Percentiles rank a stretch among this genome's conserved stretches.
Conservation (phyloP, 192 early-diverging fungal genomes). For the Coemansia guatemalensis region DNA sequence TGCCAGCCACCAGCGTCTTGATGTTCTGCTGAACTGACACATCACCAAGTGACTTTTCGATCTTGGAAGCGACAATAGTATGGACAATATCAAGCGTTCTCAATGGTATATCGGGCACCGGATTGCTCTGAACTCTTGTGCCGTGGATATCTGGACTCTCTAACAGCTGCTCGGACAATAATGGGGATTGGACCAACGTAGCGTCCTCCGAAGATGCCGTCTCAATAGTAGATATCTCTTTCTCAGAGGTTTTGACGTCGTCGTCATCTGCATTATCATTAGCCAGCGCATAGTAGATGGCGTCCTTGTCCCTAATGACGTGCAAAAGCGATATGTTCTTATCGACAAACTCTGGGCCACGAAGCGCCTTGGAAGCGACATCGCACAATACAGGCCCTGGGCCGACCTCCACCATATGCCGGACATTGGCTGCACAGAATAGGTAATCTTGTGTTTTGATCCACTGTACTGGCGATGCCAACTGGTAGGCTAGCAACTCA, state of each 20-base stretch:
- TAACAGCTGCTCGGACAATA: not conserved
- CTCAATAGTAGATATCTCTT: not conserved
- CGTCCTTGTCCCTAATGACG: slow-evolving; percentile 13
- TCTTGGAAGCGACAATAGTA: slow-evolving; percentile 81
- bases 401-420: slow-evolving; percentile 64
- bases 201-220: not conserved
- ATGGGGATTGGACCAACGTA: not conserved
- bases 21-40: slow-evolving; percentile 57
- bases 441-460: slow-evolving; percentile 91
- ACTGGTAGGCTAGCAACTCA: slow-evolving; percentile 91
- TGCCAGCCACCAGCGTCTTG: slow-evolving; percentile 91
- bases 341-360: not conserved
- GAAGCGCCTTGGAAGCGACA: slow-evolving; percentile 72
- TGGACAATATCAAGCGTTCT: slow-evolving; percentile 75
- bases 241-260: not conserved
- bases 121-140: slow-evolving; percentile 8
- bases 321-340: slow-evolving; percentile 12
- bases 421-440: slow-evolving; percentile 52
- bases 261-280: not conserved
- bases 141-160: slow-evolving; percentile 32
- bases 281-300: slow-evolving; percentile 14
- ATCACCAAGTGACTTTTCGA: slow-evolving; percentile 79
- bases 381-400: slow-evolving; percentile 80
- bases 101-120: slow-evolving; percentile 70
- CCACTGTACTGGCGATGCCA: slow-evolving; percentile 92